Base-by-base conservation (phyloP, 352 stramenopile species). In the Phytophthora hybrid region DNA sequence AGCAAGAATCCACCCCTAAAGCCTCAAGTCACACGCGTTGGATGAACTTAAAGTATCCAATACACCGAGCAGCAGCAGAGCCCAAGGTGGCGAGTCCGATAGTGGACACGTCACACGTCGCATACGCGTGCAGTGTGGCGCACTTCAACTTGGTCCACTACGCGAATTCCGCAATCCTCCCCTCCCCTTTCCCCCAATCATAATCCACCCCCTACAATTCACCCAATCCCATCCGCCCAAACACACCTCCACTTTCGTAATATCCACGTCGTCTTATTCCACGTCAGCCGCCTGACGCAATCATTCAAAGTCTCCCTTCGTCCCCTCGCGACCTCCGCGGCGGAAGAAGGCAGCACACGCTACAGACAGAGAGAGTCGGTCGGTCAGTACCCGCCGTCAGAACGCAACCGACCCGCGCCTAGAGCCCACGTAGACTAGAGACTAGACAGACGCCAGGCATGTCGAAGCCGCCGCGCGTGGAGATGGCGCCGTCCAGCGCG, bases 401-500 rank as follows among this genome's bases (percentile, higher is more conserved):
- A 51, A 51, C 44, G 44, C 44, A 51, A 51, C 37, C 13, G 13
- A 16, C 14, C 31, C 3, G 19, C 26, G 1, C 3, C 37, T n/a
- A 46, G 34, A 34, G 18, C 59, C 23, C 23, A 26, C 23, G 23
- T 26, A 26, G 23, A 26, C 23, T 26, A 26, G 23, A 26, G 23
- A 26, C 23, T 26, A 1, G 23, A 26, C 23, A 1, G 23, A 26
- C 23, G 23, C 23, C 23, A 26, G 23, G 23, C 21, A 82, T 80
- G 76, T 77, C 66, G 26, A 88, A 88, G 23, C 23, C 23, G 66
- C 60, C 80, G 56, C 85, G 84, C 68, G 81, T 92, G 57, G 85
- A 83, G 60, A 79, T 93, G 59, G 82, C 78, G 57, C 69, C 83
- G 31, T 89, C 90, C 68, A 91, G 85, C 62, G 83, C 80, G 62